These are phyloP conservation scores for Hylodesmum podocarpum DNA, from an alignment of 306 rosid species.

Conservation along the genomic window DNA sequence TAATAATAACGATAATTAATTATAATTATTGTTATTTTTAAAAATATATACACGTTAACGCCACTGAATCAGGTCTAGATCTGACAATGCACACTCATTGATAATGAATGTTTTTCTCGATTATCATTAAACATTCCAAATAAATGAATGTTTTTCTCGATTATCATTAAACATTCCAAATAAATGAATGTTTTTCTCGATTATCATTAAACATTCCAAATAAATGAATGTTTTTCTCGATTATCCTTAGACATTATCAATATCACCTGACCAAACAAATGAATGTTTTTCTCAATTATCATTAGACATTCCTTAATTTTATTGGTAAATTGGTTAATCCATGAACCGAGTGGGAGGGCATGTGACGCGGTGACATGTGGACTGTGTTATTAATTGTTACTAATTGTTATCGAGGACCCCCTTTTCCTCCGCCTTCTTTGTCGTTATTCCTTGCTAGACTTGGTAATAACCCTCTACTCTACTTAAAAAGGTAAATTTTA, in stretches of 20 bases:
- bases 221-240: too few species aligned
- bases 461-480: not conserved
- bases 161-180: not conserved
- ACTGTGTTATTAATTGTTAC: too few species aligned
- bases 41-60: too few species aligned
- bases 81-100: too few species aligned
- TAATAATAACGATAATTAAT: too few species aligned
- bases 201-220: too few species aligned
- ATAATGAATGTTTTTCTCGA: too few species aligned
- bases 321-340: not conserved
- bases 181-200: too few species aligned
- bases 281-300: not conserved
- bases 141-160: not conserved
- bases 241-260: too few species aligned
- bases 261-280: not conserved
- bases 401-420: slow-evolving; percentile 29
- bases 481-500: not conserved
- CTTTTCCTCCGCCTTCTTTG: slow-evolving; percentile 31
- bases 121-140: too few species aligned
- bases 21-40: too few species aligned
- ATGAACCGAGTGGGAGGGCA: not conserved
- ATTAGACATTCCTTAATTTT: not conserved
- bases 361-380: not conserved
- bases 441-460: slow-evolving; percentile 10
- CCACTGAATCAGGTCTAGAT: too few species aligned